Percentiles rank a stretch among this genome's conserved stretches.
Evolutionary conservation across 192 early-diverging fungal genomes (phyloP).

Genomic region (Phycomyces nitens): DNA sequence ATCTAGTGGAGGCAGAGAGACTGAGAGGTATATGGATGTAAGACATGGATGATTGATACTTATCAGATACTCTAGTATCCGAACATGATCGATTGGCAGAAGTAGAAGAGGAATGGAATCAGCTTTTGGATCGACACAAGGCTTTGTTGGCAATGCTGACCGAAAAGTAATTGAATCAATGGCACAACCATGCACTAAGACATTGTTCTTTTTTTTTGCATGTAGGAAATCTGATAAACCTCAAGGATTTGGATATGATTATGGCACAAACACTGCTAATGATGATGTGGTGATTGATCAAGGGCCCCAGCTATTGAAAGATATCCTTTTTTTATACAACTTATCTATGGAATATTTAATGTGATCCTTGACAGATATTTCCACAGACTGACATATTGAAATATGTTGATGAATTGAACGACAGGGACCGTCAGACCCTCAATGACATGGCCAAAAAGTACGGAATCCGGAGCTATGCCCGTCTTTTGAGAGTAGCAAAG

Average conservation of each 20-base stretch:
- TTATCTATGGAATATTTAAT: not conserved
- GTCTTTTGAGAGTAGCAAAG: conserved; percentile 37
- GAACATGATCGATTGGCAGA: conserved; percentile 36
- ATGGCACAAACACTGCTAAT: conserved; percentile 13
- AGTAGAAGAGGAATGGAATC: conserved; percentile 53
- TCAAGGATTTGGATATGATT: conserved; percentile 31
- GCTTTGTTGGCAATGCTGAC: conserved; percentile 35
- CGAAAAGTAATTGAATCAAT: conserved; percentile 17
- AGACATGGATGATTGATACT: not conserved
- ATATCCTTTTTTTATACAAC: conserved; percentile 36
- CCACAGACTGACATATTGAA: conserved; percentile 38
- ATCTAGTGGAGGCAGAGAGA: conserved; percentile 47
- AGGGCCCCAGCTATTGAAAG: conserved; percentile 34
- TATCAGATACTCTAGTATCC: conserved; percentile 15
- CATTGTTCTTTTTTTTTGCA: too few species aligned
- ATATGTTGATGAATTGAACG: conserved; percentile 41
- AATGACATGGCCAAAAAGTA: conserved; percentile 45
- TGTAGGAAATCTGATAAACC: not conserved
- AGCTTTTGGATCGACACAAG: conserved; percentile 43
- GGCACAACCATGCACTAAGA: not conserved
- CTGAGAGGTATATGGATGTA: conserved; percentile 45
- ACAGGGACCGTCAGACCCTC: conserved; percentile 38
- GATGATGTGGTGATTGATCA: conserved; percentile 18
- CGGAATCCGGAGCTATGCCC: conserved; percentile 39
- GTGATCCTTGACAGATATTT: conserved; percentile 23